A percentile compares a stretch with the other conserved stretches of the same genome.
These are phyloP conservation scores for Berkeleyomyces basicola DNA, from an alignment of 2,329 filamentous ascomycete species.

Conservation along the genomic window DNA sequence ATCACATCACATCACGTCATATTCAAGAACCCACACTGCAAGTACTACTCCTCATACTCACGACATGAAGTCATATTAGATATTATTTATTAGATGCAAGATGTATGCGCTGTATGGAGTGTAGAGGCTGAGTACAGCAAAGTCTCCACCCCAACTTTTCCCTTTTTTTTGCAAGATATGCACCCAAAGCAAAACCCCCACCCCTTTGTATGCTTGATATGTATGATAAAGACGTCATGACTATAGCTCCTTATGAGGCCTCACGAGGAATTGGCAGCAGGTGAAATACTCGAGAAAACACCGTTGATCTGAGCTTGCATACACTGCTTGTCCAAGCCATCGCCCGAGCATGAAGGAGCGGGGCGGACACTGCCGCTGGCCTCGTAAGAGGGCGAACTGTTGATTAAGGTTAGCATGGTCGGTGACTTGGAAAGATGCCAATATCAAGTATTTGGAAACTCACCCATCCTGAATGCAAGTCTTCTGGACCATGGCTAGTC, in stretches of 20 bases:
- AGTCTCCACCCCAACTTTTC: background rate
- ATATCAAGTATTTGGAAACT: conserved; percentile 13
- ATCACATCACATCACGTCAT: background rate
- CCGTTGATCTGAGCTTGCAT: background rate
- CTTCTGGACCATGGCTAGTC: conserved; percentile 28
- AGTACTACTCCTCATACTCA: too few relatives aligned
- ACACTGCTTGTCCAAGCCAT: background rate
- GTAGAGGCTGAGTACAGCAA: background rate
- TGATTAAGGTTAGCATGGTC: background rate
- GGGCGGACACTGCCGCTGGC: conserved; percentile 14
- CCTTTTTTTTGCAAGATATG: background rate
- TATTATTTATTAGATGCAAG: background rate
- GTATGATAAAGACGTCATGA: background rate
- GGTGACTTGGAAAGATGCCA: background rate
- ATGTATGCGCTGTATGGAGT: background rate
- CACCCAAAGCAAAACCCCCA: background rate
- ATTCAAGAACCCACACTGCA: background rate
- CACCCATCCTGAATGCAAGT: conserved; percentile 26
- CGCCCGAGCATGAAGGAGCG: conserved; percentile 11
- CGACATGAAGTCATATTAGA: background rate
- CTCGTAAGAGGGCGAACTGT: conserved; percentile 14
- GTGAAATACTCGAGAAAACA: conserved; percentile 8
- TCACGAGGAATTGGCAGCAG: background rate
- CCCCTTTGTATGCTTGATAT: background rate
- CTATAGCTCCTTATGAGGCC: too few relatives aligned